phyloP scores from a whole-genome alignment of 2,329 filamentous ascomycete species.

The Pyricularia grisea region DNA sequence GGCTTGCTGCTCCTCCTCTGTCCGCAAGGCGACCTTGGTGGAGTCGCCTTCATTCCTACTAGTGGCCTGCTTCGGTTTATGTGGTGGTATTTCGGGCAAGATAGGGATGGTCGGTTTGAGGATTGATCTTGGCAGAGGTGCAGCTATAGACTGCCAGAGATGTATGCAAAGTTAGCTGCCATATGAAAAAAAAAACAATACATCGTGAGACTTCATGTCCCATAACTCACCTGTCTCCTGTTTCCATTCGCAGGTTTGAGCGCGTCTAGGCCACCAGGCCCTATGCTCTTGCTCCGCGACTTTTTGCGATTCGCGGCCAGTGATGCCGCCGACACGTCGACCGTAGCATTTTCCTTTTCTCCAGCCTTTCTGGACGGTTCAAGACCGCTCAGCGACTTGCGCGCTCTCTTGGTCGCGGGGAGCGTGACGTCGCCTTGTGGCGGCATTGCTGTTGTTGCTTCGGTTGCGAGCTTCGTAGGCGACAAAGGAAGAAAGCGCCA shows the following conservation, averaged over 20 bases:
- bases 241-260: constrained; percentile 69
- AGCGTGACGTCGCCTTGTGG: constrained; percentile 31
- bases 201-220: not conserved
- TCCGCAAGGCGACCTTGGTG: constrained; percentile 55
- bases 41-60: constrained; percentile 26
- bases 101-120: constrained; percentile 70
- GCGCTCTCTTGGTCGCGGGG: constrained; percentile 46
- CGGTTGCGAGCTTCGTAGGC: not conserved
- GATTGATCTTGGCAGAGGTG: constrained; percentile 55
- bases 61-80: constrained; percentile 44
- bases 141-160: constrained; percentile 45
- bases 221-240: constrained; percentile 59
- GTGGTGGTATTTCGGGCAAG: constrained; percentile 56
- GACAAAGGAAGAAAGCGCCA: not conserved
- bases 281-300: constrained; percentile 90
- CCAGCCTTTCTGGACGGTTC: constrained; percentile 38
- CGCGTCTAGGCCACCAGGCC: constrained; percentile 80
- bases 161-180: not conserved
- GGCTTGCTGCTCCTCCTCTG: constrained; percentile 62
- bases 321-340: constrained; percentile 44
- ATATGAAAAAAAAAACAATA: not conserved
- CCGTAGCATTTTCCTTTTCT: constrained; percentile 72
- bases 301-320: constrained; percentile 50
- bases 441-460: constrained; percentile 25
- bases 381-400: constrained; percentile 62